phyloP scores from a whole-genome alignment of 2,329 filamentous ascomycete species.

The Emydomyces testavorans region DNA sequence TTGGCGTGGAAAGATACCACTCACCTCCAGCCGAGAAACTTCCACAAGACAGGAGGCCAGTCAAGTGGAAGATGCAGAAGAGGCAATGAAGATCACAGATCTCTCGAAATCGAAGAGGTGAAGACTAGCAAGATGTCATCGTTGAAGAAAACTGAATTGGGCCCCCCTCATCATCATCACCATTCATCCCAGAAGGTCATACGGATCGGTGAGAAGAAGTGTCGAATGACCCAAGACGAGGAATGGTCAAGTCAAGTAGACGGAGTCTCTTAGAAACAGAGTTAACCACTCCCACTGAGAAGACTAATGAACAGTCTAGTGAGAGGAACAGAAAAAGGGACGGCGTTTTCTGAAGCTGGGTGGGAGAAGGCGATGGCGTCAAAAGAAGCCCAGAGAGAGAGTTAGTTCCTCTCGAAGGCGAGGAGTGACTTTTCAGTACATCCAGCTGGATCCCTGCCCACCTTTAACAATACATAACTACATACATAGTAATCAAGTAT shows the following conservation, averaged over 20 bases:
- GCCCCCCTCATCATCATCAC: not conserved
- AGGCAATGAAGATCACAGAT: constrained; percentile 1
- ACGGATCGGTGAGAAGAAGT: not conserved
- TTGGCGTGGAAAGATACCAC: not conserved
- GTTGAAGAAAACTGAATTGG: not conserved
- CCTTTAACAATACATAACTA: too few species aligned
- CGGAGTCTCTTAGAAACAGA: too few species aligned
- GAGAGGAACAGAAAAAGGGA: too few species aligned
- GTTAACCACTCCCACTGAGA: too few species aligned
- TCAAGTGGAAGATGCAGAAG: not conserved
- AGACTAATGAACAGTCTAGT: not conserved
- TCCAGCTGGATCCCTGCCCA: not conserved
- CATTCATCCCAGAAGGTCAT: not conserved
- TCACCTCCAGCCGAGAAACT: not conserved
- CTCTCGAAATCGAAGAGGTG: constrained; percentile 3
- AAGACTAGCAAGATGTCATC: not conserved
- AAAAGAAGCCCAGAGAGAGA: not conserved
- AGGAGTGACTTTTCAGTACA: constrained; percentile 1
- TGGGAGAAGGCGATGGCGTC: not conserved
- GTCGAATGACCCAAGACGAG: not conserved
- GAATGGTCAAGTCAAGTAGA: constrained; percentile 5
- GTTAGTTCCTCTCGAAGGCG: not conserved
- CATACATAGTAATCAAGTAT: too few species aligned
- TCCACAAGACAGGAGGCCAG: not conserved
- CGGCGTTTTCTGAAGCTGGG: too few species aligned